Base-by-base conservation (phyloP, 2,329 filamentous ascomycete genomes). In the Penicillium decumbens region DNA sequence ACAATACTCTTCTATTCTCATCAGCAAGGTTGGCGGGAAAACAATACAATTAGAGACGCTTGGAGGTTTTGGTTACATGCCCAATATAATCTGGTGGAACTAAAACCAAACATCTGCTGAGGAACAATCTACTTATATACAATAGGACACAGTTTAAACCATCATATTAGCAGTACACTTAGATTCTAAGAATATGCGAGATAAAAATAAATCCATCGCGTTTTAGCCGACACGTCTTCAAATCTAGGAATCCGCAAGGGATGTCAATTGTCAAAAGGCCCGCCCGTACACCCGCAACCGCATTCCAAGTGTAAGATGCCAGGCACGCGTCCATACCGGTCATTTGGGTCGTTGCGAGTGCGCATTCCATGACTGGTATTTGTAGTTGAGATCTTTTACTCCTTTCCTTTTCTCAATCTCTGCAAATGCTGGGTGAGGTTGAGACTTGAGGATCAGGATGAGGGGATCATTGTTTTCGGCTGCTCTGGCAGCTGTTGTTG, bases 381-480 rank as follows among this genome's bases (percentile, higher is more conserved):
- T 41, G 10, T 12, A 13, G 15, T 25, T 10, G 27, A 30, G 9
- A 13, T 43, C 29, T 15, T n/a, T 32, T 30, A 33, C 8, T 30
- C 27, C 7, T n/a, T 9, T 18, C 41, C 28, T 9, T 5, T 23
- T n/a, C 27, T 40, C 28, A 37, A 33, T 15, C 23, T 40, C 32
- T 42, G 38, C 25, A 45, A 7, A 10, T 46, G 29, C 33, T 49
- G 38, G 38, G 41, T 41, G 52, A 46, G 47, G 41, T 50, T 39
- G 38, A 30, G 48, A 49, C 35, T 28, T 27, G 37, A 43, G 12
- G 48, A 41, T 44, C 44, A 59, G 38, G 47, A 63, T 63, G 60
- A 44, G 53, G 39, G 37, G 51, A 5, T 40, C 49, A 25, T 24
- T 54, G 15, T 54, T 43, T 35, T 40, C 50, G n/a, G 28, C 43